A percentile compares a stretch with the other conserved stretches of the same genome.
phyloP scores from a whole-genome alignment of 495 filamentous ascomycete species.

The Penicillium riverlandense region DNA sequence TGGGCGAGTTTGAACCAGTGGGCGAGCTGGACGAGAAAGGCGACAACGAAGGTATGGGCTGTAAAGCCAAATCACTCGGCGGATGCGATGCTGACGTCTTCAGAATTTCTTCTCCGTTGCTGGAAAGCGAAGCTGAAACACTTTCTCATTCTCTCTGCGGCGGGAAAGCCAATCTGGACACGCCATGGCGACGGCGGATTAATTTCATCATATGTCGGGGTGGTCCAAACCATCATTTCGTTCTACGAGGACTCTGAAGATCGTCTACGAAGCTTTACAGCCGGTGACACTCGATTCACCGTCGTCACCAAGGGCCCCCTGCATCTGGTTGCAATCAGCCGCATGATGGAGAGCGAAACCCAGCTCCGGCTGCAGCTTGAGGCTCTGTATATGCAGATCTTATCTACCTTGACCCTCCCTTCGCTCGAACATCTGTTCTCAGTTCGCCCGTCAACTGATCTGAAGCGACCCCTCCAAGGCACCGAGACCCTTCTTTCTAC shows the following conservation, averaged over 20 bases:
- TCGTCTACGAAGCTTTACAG: slow-evolving; percentile 71
- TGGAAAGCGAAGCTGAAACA: slow-evolving; percentile 93
- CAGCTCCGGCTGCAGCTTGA: slow-evolving; percentile 86
- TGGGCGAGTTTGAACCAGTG: slow-evolving; percentile 71
- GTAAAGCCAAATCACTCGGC: neutral
- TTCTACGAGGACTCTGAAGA: slow-evolving; percentile 82
- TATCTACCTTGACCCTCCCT: slow-evolving; percentile 89
- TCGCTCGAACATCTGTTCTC: slow-evolving; percentile 84
- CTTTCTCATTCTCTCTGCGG: slow-evolving; percentile 90
- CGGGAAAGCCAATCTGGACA: slow-evolving; percentile 97
- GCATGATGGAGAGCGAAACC: slow-evolving; percentile 79
- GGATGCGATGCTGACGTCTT: slow-evolving; percentile 4
- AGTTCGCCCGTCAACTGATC: slow-evolving; percentile 81
- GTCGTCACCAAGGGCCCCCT: slow-evolving; percentile 76
- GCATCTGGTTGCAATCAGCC: slow-evolving; percentile 89
- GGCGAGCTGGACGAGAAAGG: slow-evolving; percentile 54
- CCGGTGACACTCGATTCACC: slow-evolving; percentile 77
- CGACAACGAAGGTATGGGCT: slow-evolving; percentile 56
- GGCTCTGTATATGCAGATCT: slow-evolving; percentile 93
- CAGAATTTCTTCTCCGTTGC: slow-evolving; percentile 57
- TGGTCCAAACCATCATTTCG: slow-evolving; percentile 95
- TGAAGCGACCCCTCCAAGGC: slow-evolving; percentile 86
- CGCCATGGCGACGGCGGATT: slow-evolving; percentile 84
- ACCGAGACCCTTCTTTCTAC: slow-evolving; percentile 88
- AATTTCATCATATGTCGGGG: slow-evolving; percentile 88